Conservation (phyloP, 495 filamentous ascomycete species). For the Neurospora sp. region DNA sequence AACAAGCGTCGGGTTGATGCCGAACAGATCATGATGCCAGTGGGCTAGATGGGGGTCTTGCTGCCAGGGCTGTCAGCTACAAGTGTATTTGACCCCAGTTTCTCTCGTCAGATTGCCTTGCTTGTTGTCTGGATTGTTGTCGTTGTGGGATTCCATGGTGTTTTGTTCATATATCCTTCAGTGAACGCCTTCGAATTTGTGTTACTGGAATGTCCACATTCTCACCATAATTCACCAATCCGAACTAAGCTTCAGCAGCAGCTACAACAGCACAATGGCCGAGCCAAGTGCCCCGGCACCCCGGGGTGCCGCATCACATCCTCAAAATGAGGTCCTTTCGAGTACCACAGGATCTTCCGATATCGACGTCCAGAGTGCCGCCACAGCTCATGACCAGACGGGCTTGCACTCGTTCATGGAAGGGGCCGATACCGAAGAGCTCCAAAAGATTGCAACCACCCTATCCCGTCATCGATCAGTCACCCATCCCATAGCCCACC, state of each 20-base stretch:
- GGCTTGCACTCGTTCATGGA: conserved; percentile 2
- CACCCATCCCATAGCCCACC: background rate
- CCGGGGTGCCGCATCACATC: background rate
- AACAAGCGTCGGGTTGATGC: background rate
- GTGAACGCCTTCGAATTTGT: background rate
- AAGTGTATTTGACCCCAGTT: background rate
- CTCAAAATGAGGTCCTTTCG: background rate
- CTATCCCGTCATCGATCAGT: conserved; percentile 8
- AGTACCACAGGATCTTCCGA: background rate
- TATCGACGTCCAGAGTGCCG: background rate
- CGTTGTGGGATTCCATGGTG: background rate
- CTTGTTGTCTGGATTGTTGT: background rate
- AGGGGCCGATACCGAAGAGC: conserved; percentile 9
- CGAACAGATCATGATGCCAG: background rate
- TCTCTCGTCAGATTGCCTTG: background rate
- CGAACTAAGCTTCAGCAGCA: background rate
- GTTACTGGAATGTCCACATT: background rate
- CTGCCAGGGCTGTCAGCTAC: background rate
- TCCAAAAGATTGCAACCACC: conserved; percentile 16
- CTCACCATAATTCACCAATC: background rate
- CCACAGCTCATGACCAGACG: too few species aligned
- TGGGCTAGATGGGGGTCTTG: too few species aligned
- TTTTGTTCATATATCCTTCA: background rate
- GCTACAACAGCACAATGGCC: background rate
- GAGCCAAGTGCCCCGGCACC: background rate